Conservation (phyloP, 148 eudicot genomes). For the Rhododendron ferrugineum region DNA sequence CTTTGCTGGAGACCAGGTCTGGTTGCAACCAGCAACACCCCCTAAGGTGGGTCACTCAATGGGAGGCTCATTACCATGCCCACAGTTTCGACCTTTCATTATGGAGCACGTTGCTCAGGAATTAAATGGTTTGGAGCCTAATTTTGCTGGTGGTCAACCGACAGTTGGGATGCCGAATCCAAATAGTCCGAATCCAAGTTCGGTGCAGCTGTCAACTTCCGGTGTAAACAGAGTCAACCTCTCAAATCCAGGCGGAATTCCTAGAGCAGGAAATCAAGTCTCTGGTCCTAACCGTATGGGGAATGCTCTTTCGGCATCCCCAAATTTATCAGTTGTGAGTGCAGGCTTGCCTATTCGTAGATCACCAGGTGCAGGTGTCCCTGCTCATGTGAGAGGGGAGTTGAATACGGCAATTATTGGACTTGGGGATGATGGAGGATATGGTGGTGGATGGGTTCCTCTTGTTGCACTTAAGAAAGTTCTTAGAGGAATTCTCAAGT, state of each 20-base stretch:
- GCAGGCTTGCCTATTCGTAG: slow-evolving; percentile 64
- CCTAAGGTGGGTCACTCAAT: slow-evolving; percentile 86
- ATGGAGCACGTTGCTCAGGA: slow-evolving; percentile 99
- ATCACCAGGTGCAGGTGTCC: slow-evolving; percentile 70
- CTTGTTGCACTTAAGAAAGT: slow-evolving; percentile 98
- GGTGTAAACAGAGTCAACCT: slow-evolving; percentile 55
- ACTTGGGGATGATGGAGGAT: slow-evolving; percentile 99
- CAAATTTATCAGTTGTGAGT: slow-evolving; percentile 46
- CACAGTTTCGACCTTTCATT: slow-evolving; percentile 97
- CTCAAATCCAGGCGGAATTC: slow-evolving; percentile 38
- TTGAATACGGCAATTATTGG: slow-evolving; percentile 96
- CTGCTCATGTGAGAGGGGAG: slow-evolving; percentile 97
- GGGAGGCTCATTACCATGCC: slow-evolving; percentile 98
- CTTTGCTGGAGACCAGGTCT: slow-evolving; percentile 99
- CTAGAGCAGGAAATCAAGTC: slow-evolving; percentile 60
- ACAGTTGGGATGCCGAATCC: slow-evolving; percentile 42
- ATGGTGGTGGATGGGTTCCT: slow-evolving; percentile 99
- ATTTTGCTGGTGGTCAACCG: slow-evolving; percentile 62
- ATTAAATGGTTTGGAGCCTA: slow-evolving; percentile 87
- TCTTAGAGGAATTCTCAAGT: slow-evolving; percentile 87
- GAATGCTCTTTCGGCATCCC: slow-evolving; percentile 45
- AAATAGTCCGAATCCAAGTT: slow-evolving; percentile 38
- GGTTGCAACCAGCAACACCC: slow-evolving; percentile 99
- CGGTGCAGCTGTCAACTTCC: slow-evolving; percentile 42
- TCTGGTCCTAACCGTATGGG: slow-evolving; percentile 58